Base-by-base conservation (phyloP, 306 rosid species). In the Potentilla sterilis region DNA sequence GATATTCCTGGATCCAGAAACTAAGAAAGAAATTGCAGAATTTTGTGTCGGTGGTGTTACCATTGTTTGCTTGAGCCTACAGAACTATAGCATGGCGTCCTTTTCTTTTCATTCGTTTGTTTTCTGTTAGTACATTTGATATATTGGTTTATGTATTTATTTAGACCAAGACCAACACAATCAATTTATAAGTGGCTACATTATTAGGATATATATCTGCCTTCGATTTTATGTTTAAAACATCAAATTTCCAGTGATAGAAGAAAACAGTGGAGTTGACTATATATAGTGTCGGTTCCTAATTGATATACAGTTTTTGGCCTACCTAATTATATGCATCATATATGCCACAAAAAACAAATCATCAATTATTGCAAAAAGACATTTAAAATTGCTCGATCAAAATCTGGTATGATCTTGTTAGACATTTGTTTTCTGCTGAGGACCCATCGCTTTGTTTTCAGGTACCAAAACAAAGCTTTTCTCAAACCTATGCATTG, bases 281-380 rank as follows among this genome's bases (percentile, higher is more conserved):
- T n/a, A n/a, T n/a, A 66, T 68, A 5, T 49, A 11, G 74, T 78
- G 82, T 78, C 79, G 80, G 82, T 78, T 58, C 51, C 76, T 67
- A 55, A 66, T n/a, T 42, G 12, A 28, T 16, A 59, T 32, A 42
- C 0, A 58, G 5, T n/a, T 21, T 46, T 37, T 52, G 6, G 47
- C 5, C 63, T 14, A 34, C 11, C 14, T 11, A 71, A 54, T 41
- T 9, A 41, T 37, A 22, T 22, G 18, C 41, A 67, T 4, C 51
- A 32, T 7, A 4, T 38, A 41, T 7, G 63, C 61, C 44, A 22
- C 3, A 73, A 37, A 65, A 24, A 32, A 57, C 73, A 75, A 72
- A 51, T 54, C 19, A 70, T 59, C 62, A 81, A 77, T 82, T 42
- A 82, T 78, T 77, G 76, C 52, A 44, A 47, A 40, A 35, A 21